These are phyloP conservation scores for Leishmania arabica DNA, from an alignment of 208 protist genomes.

Conservation along the genomic window DNA sequence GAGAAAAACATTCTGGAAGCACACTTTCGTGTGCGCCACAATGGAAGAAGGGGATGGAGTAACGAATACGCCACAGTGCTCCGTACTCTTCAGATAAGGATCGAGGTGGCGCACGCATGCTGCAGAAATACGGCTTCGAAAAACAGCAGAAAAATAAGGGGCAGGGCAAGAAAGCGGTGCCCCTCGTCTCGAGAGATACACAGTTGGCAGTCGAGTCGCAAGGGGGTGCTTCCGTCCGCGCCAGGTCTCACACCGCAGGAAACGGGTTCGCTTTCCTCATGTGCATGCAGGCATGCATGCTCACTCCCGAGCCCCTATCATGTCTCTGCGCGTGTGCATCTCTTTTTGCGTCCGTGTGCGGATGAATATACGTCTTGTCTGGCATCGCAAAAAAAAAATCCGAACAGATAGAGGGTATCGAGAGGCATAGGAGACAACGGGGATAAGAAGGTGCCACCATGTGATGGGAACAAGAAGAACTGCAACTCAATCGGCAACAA, in stretches of 20 bases:
- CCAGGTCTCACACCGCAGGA: not conserved
- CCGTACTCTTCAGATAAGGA: not conserved
- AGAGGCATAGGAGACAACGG: not conserved
- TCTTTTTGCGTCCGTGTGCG: not conserved
- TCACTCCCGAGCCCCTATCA: not conserved
- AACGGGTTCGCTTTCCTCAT: not conserved
- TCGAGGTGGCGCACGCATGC: not conserved
- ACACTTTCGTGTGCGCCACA: not conserved
- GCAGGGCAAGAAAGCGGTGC: not conserved
- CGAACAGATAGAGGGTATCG: not conserved
- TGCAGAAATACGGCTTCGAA: not conserved
- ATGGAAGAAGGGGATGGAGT: not conserved
- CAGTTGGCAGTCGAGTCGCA: not conserved
- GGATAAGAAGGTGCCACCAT: not conserved
- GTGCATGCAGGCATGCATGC: not conserved
- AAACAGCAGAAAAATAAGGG: not conserved
- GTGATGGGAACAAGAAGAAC: not conserved
- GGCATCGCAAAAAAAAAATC: not conserved
- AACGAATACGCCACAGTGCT: not conserved
- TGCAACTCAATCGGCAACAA: not conserved
- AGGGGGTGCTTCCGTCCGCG: too few species aligned
- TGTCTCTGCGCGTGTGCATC: not conserved
- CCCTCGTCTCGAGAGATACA: not conserved
- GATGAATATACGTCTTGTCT: not conserved
- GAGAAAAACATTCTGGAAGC: not conserved